These are phyloP conservation scores for Luffa acutangula DNA, from an alignment of 306 rosid genomes.

Conservation along the genomic window DNA sequence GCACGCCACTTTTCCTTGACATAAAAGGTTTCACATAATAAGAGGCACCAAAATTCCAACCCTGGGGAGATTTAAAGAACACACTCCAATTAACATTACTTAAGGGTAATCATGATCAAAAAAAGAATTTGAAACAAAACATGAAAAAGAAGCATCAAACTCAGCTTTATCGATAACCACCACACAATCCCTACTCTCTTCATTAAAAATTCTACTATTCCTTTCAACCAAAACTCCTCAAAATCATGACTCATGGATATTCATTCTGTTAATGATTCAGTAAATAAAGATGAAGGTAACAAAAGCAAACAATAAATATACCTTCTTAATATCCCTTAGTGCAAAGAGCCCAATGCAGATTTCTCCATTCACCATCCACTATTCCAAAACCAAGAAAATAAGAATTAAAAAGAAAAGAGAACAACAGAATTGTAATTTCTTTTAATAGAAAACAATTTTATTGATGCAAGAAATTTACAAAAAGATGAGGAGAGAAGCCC, in stretches of 20 bases:
- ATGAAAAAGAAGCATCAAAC: not conserved
- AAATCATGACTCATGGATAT: not conserved
- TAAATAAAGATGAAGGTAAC: not conserved
- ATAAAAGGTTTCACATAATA: not conserved
- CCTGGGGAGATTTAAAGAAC: not conserved
- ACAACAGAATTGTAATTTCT: not conserved
- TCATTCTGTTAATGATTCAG: not conserved
- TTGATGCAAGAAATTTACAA: too few species aligned
- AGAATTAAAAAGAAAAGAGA: constrained; percentile 1
- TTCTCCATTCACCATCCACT: constrained; percentile 99
- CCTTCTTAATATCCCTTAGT: constrained; percentile 83
- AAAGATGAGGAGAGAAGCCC: too few species aligned
- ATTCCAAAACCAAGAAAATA: constrained; percentile 23
- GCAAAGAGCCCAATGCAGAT: constrained; percentile 97
- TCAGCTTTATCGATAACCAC: not conserved
- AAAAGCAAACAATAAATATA: constrained; percentile 19
- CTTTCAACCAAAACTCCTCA: not conserved
- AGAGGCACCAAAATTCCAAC: not conserved
- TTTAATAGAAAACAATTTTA: too few species aligned
- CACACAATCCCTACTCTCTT: not conserved
- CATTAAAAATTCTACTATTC: not conserved
- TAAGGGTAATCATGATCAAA: not conserved
- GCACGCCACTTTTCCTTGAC: not conserved
- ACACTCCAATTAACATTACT: not conserved
- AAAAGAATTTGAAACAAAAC: not conserved